Evolutionary conservation across 139 green algal genomes (phyloP), one percentile per base, ranked within the genome.

Genomic region (Picochlorum sp.): DNA sequence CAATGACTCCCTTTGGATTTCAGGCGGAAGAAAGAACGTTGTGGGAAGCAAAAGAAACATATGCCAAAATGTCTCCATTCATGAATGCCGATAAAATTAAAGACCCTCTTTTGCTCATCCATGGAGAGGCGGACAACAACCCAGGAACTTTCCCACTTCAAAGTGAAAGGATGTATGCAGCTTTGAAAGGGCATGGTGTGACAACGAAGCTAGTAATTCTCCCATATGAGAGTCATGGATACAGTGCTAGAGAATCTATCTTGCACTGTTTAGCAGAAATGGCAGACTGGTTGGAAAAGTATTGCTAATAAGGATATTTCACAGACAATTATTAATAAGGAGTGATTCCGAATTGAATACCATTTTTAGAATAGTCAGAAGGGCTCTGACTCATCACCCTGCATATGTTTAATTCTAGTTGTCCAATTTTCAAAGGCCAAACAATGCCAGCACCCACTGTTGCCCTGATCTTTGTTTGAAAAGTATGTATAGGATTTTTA

Each of bases 121-220:
- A 99, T 66, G 94, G 94, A 18, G 88, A 96, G 69, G 89, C 95
- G 23, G 94, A 99, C 82, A 96, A 95, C 78, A 99, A 99, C 82
- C 47, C 68, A 70, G 76, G 87, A 37, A 92, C 87, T 15, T 84
- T 85, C 68, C 73, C 81, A 21, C 69, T 93, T 71, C 88, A 99
- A 79, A 85, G 66, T 26, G 94, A 99, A 74, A 80, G 94, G 28
- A 90, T 98, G 58, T 98, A 90, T 73, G 74, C 80, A 58, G 87
- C 88, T 3, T 69, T 95, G 28, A 93, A 94, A 75, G 89, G 85
- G 23, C 88, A 97, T 69, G 92, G 92, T 16, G 85, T 68, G 5
- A 62, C 75, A 16, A 74, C 61, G 16, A 80, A 82, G 20, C 71
- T 99, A 24, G 92, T 99, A 56, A 49, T 98, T 38, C 80, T 99